phyloP scores from a whole-genome alignment of 257 asterid species.

The Osmanthus fragrans region DNA sequence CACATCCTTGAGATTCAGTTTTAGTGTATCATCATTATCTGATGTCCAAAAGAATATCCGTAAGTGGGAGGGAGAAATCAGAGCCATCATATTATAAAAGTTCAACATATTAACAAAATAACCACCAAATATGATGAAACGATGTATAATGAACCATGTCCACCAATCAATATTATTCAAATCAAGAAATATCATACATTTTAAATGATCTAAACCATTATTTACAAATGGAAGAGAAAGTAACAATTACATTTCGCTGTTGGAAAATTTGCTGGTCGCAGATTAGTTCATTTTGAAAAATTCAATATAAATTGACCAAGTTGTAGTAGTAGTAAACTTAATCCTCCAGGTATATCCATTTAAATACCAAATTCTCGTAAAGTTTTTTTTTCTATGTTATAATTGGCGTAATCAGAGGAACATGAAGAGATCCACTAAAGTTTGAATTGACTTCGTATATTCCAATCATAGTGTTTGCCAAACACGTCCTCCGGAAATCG shows the following conservation, averaged over 20 bases:
- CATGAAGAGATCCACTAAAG: neutral
- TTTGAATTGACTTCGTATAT: neutral
- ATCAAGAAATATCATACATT: neutral
- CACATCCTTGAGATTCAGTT: slow-evolving; percentile 80
- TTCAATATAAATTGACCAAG: neutral
- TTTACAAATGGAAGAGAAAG: neutral
- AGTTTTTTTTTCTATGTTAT: neutral
- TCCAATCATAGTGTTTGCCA: neutral
- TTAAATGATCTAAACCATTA: neutral
- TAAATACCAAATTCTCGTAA: neutral
- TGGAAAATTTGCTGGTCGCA: no score
- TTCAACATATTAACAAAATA: neutral
- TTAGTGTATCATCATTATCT: slow-evolving; percentile 73
- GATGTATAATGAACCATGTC: slow-evolving; percentile 13
- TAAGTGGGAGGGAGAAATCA: slow-evolving; percentile 14
- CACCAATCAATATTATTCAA: neutral
- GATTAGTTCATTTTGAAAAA: no score
- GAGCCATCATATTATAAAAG: slow-evolving; percentile 5
- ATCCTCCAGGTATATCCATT: neutral
- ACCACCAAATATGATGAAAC: slow-evolving; percentile 11
- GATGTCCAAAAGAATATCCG: slow-evolving; percentile 13
- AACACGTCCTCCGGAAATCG: neutral
- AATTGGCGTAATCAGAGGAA: neutral
- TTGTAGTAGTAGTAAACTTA: neutral
- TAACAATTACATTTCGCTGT: no score